Evolutionary conservation across 257 asterid species (phyloP).

Genomic region (Solanum bukasovii): DNA sequence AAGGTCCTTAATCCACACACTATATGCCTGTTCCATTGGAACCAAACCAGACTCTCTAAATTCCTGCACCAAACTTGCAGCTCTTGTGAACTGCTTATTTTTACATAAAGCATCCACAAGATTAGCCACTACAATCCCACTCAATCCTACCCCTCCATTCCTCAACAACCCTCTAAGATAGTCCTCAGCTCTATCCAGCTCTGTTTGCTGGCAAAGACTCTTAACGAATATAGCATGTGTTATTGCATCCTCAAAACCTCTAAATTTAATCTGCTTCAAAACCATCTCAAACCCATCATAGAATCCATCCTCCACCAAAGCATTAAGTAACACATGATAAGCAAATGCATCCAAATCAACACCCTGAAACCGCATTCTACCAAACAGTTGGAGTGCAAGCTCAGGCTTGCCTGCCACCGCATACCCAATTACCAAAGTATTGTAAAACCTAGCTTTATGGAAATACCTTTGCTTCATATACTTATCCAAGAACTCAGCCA

Average conservation of each 20-base stretch:
- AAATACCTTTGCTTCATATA: conserved; percentile 19
- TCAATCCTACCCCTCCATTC: conserved; percentile 11
- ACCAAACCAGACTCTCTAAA: conserved; percentile 26
- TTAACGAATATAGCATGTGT: conserved; percentile 61
- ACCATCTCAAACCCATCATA: conserved; percentile 42
- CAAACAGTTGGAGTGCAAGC: conserved; percentile 56
- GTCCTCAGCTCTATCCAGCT: conserved; percentile 47
- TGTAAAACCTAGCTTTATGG: conserved; percentile 22
- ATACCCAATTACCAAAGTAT: conserved; percentile 64
- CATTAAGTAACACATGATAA: conserved; percentile 63
- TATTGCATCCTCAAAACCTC: conserved; percentile 34
- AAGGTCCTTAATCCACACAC: conserved; percentile 54
- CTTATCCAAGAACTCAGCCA: conserved; percentile 40
- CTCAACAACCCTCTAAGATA: conserved; percentile 32
- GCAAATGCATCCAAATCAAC: conserved; percentile 51
- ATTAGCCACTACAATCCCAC: conserved; percentile 34
- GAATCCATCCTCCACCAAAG: conserved; percentile 52
- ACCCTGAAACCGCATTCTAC: conserved; percentile 69
- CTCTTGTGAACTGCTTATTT: conserved; percentile 45
- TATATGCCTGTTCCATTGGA: conserved; percentile 44
- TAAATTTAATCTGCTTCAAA: conserved; percentile 33
- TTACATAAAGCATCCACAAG: conserved; percentile 57
- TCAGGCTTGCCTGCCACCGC: conserved; percentile 65
- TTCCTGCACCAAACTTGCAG: conserved; percentile 44
- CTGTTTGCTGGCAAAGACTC: conserved; percentile 42